Evolutionary conservation across 805 yeast genomes (phyloP).

Genomic region (Yarrowia sp.): DNA sequence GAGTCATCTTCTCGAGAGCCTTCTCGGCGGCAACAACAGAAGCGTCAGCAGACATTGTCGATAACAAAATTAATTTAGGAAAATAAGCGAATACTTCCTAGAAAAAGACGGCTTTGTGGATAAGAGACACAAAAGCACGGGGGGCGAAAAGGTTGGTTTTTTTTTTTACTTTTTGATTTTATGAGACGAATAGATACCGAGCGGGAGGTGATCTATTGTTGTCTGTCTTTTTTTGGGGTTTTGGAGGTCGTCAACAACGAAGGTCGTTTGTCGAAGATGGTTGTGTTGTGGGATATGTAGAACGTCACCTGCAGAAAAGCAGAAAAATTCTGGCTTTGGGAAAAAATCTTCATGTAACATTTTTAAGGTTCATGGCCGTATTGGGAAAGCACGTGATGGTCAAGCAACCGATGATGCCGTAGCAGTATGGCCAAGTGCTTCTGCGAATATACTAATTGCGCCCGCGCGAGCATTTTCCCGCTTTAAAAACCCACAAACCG

Average conservation of each 20-base stretch:
- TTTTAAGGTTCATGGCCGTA: constrained; percentile 14
- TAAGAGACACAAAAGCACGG: constrained; percentile 20
- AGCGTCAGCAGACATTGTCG: constrained; percentile 38
- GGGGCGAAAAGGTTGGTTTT: constrained; percentile 18
- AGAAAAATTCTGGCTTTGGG: neutral
- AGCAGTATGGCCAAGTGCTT: neutral
- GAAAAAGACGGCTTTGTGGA: constrained; percentile 18
- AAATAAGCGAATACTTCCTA: constrained; percentile 16
- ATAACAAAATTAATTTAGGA: constrained; percentile 12
- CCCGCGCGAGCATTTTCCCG: too few relatives aligned
- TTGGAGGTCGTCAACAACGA: constrained; percentile 27
- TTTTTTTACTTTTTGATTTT: constrained; percentile 8
- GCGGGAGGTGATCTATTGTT: constrained; percentile 20
- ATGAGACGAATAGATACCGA: constrained; percentile 17
- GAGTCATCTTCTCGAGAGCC: constrained; percentile 40
- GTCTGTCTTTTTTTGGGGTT: constrained; percentile 21
- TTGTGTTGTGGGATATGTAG: constrained; percentile 27
- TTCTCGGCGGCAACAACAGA: constrained; percentile 41
- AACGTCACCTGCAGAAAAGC: constrained; percentile 25
- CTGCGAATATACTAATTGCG: neutral
- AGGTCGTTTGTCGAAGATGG: constrained; percentile 25
- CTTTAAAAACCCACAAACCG: too few relatives aligned
- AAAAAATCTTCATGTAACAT: constrained; percentile 24
- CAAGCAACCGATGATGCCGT: neutral
- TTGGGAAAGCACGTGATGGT: constrained; percentile 25